Evolutionary conservation across 257 asterid genomes (phyloP), one percentile per base, ranked within the genome.

Genomic region (Pogostemon cablin): DNA sequence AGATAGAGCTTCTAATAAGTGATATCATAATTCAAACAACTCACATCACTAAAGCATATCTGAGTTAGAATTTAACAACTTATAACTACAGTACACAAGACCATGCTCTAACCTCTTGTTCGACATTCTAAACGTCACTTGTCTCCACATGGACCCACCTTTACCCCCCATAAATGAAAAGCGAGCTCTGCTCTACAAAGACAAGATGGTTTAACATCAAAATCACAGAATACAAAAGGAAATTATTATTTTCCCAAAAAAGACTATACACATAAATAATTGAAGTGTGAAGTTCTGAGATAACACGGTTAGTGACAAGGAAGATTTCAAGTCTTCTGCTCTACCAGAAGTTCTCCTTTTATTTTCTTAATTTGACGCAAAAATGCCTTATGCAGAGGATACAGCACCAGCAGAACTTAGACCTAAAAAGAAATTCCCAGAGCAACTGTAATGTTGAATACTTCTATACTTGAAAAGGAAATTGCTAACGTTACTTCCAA

Each of bases 81-180:
- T 54, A 47, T 55, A 71, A 62, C 57, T 34, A 47, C 32, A 25
- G 32, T 25, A 25, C 12, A 58, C 44, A 46, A 49, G 72, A 72
- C 61, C 63, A 72, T 41, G 50, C 12, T 72, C 84, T 75, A 62
- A 95, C 98, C 93, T 83, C 69, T 73, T 78, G 75, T 76, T 62
- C 44, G 77, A 67, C 84, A 89, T 80, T 76, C 77, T 86, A 87
- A 84, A 95, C 1, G 89, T 83, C 73, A 95, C 58, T 84, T 91
- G 95, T 84, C 84, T 89, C 99, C 99, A 95, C 70, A 95, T 88
- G 9, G 92, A 58, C 67, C 96, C 98, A 71, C 99, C 98, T 83
- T 85, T 91, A 46, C 92, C 96, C 67, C 99, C 99, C 98, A 95
- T 95, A 81, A 84, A 91, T 25, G 99, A 95, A 88, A 95, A 95